Evolutionary conservation across 805 yeast species (phyloP), one percentile per base, ranked within the genome.

Genomic region (Hanseniaspora hatyaiensis): DNA sequence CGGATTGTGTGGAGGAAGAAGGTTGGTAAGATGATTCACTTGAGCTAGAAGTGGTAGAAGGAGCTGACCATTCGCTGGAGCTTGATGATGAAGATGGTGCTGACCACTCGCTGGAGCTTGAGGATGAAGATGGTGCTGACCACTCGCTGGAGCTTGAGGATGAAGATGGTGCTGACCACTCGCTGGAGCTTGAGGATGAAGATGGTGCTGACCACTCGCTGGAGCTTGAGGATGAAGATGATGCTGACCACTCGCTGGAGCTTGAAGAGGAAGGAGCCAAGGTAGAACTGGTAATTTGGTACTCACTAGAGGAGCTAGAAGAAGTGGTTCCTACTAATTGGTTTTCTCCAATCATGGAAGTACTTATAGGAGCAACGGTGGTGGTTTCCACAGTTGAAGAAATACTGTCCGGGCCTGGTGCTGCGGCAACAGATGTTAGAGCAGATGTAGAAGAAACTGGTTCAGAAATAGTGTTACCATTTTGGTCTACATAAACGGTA

Each of bases 401-500:
- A 15, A 20, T 8, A 12, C 22, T 12, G 20, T 58, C 44, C 4
- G 63, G 52, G 20, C 65, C 50, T 31, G 60, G 44, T 24, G 60
- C 54, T 24, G 57, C 54, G 24, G 57, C 49, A 28, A 57, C 44
- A 32, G 62, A 33, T 6, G 47, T 42, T 6, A 15, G 16, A 19
- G 34, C 45, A 20, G 54, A 53, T 31, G 56, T 54, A 16, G 55
- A 56, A 38, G 57, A 54, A 26, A 60, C 52, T 23, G 66, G 19
- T 4, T 15, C 43, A 22, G 48, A 18, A 50, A 63, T 55, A 3
- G 57, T 44, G 39, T 58, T 52, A 53, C 86, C 88, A 50, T 71
- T 56, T 34, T 53, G 62, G 59, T 87, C 79, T 52, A 82, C 85
- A 54, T 65, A 70, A 42, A 84, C 87, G 45, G 89, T 81, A 57